phyloP scores from a whole-genome alignment of 345 rosid genomes.

The Eucalyptus caleyi region DNA sequence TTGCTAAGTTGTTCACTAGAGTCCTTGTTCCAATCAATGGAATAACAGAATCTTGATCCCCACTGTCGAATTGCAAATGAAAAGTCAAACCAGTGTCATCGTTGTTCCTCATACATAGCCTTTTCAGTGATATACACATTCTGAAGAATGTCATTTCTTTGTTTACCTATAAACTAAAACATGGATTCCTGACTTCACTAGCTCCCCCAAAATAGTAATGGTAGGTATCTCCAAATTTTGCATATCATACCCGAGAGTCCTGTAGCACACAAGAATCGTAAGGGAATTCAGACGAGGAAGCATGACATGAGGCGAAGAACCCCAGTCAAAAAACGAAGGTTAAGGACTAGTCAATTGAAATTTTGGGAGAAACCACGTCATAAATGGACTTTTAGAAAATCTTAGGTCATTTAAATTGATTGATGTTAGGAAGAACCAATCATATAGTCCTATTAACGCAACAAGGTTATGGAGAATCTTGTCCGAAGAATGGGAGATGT shows the following conservation, averaged over 20 bases:
- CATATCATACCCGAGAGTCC: conserved; percentile 10
- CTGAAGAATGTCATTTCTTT: background rate
- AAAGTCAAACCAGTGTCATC: background rate
- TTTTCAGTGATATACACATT: background rate
- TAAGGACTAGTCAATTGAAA: background rate
- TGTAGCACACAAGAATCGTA: background rate
- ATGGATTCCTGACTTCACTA: conserved; percentile 1
- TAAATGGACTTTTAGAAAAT: background rate
- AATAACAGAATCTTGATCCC: background rate
- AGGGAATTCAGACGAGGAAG: background rate
- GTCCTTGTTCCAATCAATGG: background rate
- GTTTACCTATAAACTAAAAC: background rate
- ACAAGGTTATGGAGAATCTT: background rate
- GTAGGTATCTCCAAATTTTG: conserved; percentile 22
- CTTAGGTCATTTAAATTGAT: background rate
- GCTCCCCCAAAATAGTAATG: conserved; percentile 11
- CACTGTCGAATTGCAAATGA: background rate
- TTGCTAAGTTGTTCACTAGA: conserved; percentile 19
- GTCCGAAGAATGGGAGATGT: background rate
- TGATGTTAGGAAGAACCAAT: background rate
- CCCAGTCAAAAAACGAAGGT: background rate
- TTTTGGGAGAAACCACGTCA: background rate
- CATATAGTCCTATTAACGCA: background rate
- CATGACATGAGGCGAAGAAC: background rate
- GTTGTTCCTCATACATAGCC: background rate